Percentiles rank a stretch among this genome's conserved stretches.
phyloP scores from a whole-genome alignment of 1,284 basidiomycete genomes.

The Moniliophthora roreri region DNA sequence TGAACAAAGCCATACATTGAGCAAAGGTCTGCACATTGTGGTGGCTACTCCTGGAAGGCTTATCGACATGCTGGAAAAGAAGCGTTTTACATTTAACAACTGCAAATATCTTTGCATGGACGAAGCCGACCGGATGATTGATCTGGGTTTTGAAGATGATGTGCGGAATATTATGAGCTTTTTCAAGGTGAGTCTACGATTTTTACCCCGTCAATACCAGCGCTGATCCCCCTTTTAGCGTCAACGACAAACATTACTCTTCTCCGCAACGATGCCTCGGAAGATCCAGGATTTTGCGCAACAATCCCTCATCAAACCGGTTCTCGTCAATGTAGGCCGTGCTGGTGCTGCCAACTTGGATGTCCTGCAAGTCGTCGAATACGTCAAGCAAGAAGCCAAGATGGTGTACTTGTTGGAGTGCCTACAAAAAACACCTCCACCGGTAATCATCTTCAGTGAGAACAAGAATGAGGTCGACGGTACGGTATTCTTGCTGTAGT shows the following conservation, averaged over 20 bases:
- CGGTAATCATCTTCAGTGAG: conserved; percentile 97
- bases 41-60: conserved; percentile 95
- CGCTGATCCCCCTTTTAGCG: conserved; percentile 45
- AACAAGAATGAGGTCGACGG: conserved; percentile 99
- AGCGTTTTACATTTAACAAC: conserved; percentile 85
- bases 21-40: conserved; percentile 92
- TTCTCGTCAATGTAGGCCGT: conserved; percentile 96
- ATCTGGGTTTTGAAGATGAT: conserved; percentile 98
- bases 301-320: conserved; percentile 88
- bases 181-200: conserved; percentile 72
- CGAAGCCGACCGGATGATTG: conserved; percentile 99
- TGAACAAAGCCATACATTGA: conserved; percentile 89
- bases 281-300: conserved; percentile 99
- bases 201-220: neutral
- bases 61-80: conserved; percentile 98
- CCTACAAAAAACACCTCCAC: conserved; percentile 97
- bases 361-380: conserved; percentile 97
- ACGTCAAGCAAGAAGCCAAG: conserved; percentile 98
- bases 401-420: conserved; percentile 99
- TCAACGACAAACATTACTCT: conserved; percentile 95
- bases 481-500: conserved; percentile 31
- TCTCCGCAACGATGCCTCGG: conserved; percentile 98
- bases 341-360: conserved; percentile 98
- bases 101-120: conserved; percentile 98
- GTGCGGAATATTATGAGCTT: conserved; percentile 98